Conservation (phyloP, 2,329 filamentous ascomycete species). For the Colletotrichum melonis region DNA sequence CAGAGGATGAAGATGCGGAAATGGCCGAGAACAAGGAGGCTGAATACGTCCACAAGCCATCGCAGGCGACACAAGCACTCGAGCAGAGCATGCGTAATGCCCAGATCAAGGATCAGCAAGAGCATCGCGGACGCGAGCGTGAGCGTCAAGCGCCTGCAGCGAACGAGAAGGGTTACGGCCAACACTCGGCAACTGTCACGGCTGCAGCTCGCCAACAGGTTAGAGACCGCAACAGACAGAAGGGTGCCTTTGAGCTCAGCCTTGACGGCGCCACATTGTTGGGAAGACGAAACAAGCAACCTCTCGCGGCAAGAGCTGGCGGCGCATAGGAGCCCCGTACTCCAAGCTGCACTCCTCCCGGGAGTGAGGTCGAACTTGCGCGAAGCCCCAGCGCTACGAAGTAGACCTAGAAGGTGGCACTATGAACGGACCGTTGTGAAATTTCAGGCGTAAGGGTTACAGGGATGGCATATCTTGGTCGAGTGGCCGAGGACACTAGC, state of each 20-base stretch:
- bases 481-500: slow-evolving; percentile 29
- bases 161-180: slow-evolving; percentile 80
- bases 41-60: slow-evolving; percentile 55
- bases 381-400: neutral
- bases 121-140: slow-evolving; percentile 59
- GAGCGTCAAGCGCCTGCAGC: slow-evolving; percentile 50
- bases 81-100: slow-evolving; percentile 90
- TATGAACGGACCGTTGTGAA: slow-evolving; percentile 18
- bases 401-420: slow-evolving; percentile 14
- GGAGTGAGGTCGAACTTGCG: neutral
- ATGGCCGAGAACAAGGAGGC: slow-evolving; percentile 73
- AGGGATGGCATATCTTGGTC: slow-evolving; percentile 33
- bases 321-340: slow-evolving; percentile 36
- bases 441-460: slow-evolving; percentile 22
- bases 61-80: slow-evolving; percentile 72
- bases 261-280: slow-evolving; percentile 91
- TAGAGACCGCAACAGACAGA: slow-evolving; percentile 72
- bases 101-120: slow-evolving; percentile 74
- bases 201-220: slow-evolving; percentile 87
- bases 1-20: slow-evolving; percentile 68
- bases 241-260: slow-evolving; percentile 90
- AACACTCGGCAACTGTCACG: slow-evolving; percentile 87
- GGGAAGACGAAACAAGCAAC: slow-evolving; percentile 73
- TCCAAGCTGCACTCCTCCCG: slow-evolving; percentile 12
- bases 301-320: slow-evolving; percentile 55